Conservation (phyloP, 352 stramenopile genomes). For the Pythium chondricola region DNA sequence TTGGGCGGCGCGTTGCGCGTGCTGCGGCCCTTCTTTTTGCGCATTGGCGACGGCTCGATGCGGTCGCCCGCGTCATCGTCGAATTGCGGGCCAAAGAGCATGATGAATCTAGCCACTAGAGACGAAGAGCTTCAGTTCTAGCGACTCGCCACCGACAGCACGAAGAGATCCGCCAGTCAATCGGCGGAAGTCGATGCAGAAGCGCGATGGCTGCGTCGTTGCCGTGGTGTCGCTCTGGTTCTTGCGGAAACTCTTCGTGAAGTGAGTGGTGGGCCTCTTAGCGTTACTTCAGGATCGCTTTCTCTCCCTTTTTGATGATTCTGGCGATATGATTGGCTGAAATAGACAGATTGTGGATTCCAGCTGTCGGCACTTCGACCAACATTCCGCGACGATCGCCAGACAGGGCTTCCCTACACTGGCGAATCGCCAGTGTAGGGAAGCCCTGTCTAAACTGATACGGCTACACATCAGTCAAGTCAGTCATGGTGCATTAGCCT, state of each 20-base stretch:
- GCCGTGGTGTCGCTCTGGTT: constrained; percentile 1
- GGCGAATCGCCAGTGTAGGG: not conserved
- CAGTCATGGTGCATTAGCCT: no score
- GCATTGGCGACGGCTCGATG: constrained; percentile 21
- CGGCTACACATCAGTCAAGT: no score
- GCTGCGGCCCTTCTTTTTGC: constrained; percentile 22
- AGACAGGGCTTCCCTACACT: not conserved
- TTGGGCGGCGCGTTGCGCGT: constrained; percentile 20
- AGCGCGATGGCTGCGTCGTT: not conserved
- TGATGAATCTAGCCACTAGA: no score
- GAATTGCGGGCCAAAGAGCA: constrained; percentile 39
- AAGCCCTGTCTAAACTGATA: no score
- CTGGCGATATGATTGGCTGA: not conserved
- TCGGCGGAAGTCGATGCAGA: not conserved
- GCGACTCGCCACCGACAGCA: not conserved
- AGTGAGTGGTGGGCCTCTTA: constrained; percentile 7
- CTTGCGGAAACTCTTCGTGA: constrained; percentile 2
- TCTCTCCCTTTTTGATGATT: constrained; percentile 2
- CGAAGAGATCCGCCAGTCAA: not conserved
- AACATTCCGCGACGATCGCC: not conserved
- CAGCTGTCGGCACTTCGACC: not conserved
- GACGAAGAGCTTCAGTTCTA: no score
- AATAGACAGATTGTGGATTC: not conserved
- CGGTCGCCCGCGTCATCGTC: constrained; percentile 32
- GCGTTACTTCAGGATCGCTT: constrained; percentile 11